Base-by-base conservation (phyloP, 1,284 basidiomycete genomes). In the Sanguinoderma infundibulare region DNA sequence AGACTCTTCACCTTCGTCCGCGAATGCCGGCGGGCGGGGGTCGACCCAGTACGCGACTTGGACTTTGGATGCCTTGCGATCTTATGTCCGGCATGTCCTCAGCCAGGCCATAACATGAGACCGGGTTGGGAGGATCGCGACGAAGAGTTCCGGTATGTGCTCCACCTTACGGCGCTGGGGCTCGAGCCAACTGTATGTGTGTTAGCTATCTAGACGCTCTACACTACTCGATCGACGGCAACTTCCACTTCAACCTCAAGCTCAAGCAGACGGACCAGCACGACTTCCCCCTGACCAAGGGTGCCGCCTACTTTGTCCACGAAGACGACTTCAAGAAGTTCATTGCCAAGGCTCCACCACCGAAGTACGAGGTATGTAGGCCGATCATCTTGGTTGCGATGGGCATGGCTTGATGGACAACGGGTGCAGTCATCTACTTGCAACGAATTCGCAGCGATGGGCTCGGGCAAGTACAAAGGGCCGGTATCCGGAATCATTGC, bases 161-260 rank as follows among this genome's bases (percentile, higher is more conserved):
- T 8, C 15, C 17, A 2, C 39, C 26, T 2, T 5, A 17, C 26
- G n/a, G 10, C 24, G 14, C 12, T 26, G 17, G 3, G 12, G 2
- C 4, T 24, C 12, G 12, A 28, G 15, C 26, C 61, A 68, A 24
- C 47, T 55, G 32, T 7, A 14, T 58, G 50, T 15, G 5, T 9
- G 32, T 10, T 34, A 62, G 53, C 3, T 51, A 49, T 24, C 26
- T 61, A 5, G 60, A 65, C 34, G 59, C 57, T 0, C 15, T 65
- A 8, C 50, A 36, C 24, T 51, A 44, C 35, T 49, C 53, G 2
- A 57, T 62, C 15, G 63, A 65, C 39, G 63, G 63, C 28, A 65
- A 65, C 36, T 65, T 57, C 34, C 63, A 65, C 24, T 52, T 54
- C n/a, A 57, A 57, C 35, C 51, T 57, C 47, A 62, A 62, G 52